A percentile compares a stretch with the other conserved stretches of the same genome.
Evolutionary conservation across 2,329 filamentous ascomycete genomes (phyloP).

Genomic region (Clarireedia homoeocarpa): DNA sequence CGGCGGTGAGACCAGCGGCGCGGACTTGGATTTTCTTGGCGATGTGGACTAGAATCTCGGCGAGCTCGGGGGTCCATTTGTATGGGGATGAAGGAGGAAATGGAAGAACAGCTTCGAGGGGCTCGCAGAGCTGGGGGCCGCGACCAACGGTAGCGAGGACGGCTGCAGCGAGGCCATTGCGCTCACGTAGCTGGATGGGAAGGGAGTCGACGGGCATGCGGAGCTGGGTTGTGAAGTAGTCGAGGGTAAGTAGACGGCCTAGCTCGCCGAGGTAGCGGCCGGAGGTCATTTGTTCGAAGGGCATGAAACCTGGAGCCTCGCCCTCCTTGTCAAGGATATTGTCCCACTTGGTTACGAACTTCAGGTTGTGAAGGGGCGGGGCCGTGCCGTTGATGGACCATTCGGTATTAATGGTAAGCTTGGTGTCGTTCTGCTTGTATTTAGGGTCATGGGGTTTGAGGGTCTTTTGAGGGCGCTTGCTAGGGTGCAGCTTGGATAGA

Average conservation of each 20-base stretch:
- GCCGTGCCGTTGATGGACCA: slow-evolving; percentile 74
- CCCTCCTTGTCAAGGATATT: slow-evolving; percentile 55
- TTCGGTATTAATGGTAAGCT: slow-evolving; percentile 74
- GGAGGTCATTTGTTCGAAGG: slow-evolving; percentile 96
- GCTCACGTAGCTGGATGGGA: slow-evolving; percentile 15
- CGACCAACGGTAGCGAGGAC: neutral
- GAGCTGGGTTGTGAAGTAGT: slow-evolving; percentile 61
- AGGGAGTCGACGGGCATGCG: slow-evolving; percentile 13
- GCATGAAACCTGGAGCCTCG: slow-evolving; percentile 76
- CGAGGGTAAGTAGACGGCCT: slow-evolving; percentile 67
- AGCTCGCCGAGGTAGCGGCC: slow-evolving; percentile 89
- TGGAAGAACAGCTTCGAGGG: neutral
- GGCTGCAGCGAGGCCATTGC: slow-evolving; percentile 32
- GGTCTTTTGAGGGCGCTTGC: slow-evolving; percentile 48
- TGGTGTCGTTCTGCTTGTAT: slow-evolving; percentile 41
- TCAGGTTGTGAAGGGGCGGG: slow-evolving; percentile 53
- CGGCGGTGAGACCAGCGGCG: slow-evolving; percentile 67
- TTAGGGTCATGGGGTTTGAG: slow-evolving; percentile 25
- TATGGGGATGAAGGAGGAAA: neutral
- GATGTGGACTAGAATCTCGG: slow-evolving; percentile 54
- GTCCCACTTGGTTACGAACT: slow-evolving; percentile 66
- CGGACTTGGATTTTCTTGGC: slow-evolving; percentile 63
- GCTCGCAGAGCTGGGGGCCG: neutral
- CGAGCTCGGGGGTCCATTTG: slow-evolving; percentile 53
- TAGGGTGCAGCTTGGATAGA: slow-evolving; percentile 51